Base-by-base conservation (phyloP, 305 asterid genomes). In the Stenogyne calaminthoides region DNA sequence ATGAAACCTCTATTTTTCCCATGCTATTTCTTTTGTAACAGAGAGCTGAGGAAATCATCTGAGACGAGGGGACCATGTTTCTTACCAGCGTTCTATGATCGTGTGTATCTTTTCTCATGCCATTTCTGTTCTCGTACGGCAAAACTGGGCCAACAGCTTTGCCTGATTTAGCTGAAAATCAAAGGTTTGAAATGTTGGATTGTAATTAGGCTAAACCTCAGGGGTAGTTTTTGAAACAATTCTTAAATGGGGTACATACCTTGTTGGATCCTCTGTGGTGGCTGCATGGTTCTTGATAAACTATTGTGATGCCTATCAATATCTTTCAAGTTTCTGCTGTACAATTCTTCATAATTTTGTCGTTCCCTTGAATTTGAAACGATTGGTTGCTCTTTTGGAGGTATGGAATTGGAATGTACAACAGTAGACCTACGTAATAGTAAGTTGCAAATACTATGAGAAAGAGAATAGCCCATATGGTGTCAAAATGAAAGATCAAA, bases 141-240 rank as follows among this genome's bases (percentile, higher is more conserved):
- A 87, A 56, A 66, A 74, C 79, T 39, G 87, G 89, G 70, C 89
- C 88, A 58, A 84, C 80, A 29, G 77, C 85, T 69, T 84, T 89
- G 44, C 97, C 96, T 42, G 93, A 93, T 78, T 87, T 90, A 37
- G 91, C 95, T 86, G 91, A 34, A 65, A 27, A 75, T 40, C 12
- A 39, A 68, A 75, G 42, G 49, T 59, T 59, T 34, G 22, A 61
- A 61, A 76, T 32, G 39, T 39, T 56, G 70, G 18, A 18, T 29
- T 54, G 59, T 58, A 64, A 72, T 29, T 14, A 12, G 20, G 64
- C 42, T 6, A 59, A 59, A 59, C 42, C 29, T 27, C 12, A 54
- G 27, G 59, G 12, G 29, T 8, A 52, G 27, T 52, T 52, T 29
- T 54, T 54, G 25, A 25, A 51, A 51, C 20, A 51, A 9, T 22